These are phyloP conservation scores for Starmerella bacillaris DNA, from an alignment of 805 yeast genomes.

Conservation along the genomic window DNA sequence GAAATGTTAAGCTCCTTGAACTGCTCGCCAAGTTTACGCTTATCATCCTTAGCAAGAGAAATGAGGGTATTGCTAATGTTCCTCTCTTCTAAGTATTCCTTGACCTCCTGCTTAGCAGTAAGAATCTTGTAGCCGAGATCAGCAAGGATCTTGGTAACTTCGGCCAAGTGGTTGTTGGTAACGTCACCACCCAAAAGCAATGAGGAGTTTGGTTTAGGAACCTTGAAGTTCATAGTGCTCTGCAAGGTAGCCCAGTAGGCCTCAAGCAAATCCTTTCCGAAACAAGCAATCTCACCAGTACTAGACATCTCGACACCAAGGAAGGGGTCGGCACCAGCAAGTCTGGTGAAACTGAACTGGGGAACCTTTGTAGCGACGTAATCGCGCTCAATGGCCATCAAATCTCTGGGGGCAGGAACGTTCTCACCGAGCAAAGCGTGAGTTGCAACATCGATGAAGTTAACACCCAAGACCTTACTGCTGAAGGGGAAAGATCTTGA, in stretches of 20 bases:
- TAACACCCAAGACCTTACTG: slow-evolving; percentile 85
- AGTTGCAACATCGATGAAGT: slow-evolving; percentile 89
- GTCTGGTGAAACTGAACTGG: slow-evolving; percentile 92
- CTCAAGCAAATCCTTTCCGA: slow-evolving; percentile 68
- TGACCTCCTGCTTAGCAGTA: slow-evolving; percentile 57
- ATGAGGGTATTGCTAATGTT: slow-evolving; percentile 40
- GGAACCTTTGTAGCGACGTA: slow-evolving; percentile 97
- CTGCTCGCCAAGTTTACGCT: slow-evolving; percentile 80
- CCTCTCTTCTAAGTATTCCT: slow-evolving; percentile 39
- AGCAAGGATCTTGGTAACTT: slow-evolving; percentile 51
- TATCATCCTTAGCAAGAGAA: slow-evolving; percentile 83
- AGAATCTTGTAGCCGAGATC: slow-evolving; percentile 67
- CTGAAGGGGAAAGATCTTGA: slow-evolving; percentile 98
- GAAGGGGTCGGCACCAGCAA: slow-evolving; percentile 99
- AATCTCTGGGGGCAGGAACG: slow-evolving; percentile 63
- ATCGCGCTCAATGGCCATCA: slow-evolving; percentile 57
- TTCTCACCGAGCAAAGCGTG: slow-evolving; percentile 58
- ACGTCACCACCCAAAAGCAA: slow-evolving; percentile 89
- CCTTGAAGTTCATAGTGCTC: slow-evolving; percentile 89
- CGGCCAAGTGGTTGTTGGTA: slow-evolving; percentile 47
- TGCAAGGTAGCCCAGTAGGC: slow-evolving; percentile 97
- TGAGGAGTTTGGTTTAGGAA: slow-evolving; percentile 82
- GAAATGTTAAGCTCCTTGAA: slow-evolving; percentile 73
- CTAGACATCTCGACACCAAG: slow-evolving; percentile 99
- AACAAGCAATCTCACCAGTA: slow-evolving; percentile 97